Base-by-base conservation (phyloP, 1,284 basidiomycete genomes). In the Puccinia coronata region DNA sequence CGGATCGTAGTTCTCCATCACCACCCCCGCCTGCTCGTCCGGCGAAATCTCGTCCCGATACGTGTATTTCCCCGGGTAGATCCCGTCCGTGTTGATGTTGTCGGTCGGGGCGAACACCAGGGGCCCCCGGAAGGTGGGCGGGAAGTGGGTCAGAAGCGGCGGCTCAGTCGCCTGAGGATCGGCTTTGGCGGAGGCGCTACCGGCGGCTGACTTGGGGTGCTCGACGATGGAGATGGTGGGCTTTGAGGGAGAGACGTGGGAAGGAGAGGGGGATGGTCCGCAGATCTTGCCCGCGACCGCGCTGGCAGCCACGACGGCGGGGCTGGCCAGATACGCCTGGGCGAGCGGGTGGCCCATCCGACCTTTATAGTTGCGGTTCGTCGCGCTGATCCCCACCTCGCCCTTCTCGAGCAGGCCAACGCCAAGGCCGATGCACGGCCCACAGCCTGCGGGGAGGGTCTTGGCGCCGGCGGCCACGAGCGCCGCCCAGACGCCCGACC, bases 21-120 rank as follows among this genome's bases (percentile, higher is more conserved):
- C 96, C n/a, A 99, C 93, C 85, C 97, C 91, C 0, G 95, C 96
- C 87, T 99, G 96, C 41, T 92, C 91, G 83, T 92, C 92, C 49
- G 96, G 93, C 0, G 96, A 98, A 85, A 99, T 98, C 86, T 98
- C 86, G 86, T 99, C 96, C 87, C 98, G 95, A 87, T 99, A 99
- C 0, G 97, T 99, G 87, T 99, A 99, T 87, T 98, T 99, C 49
- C 96, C 97, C 0, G 96, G 97, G 88, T 99, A 99, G 86, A 99
- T 95, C 6, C 94, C 97, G 85, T 99, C 96, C 0, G 96, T 99
- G 86, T 96, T 99, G 81, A 99, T 87, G 86, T 99, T 99, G 87
- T 99, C 96, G 85, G 98, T 95, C 0, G 97, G 96, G 0, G 92
- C 91, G 85, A 98, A 99, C 70, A 98, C 88, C 11, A 98, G 87